A percentile compares a stretch with the other conserved stretches of the same genome.
These are phyloP conservation scores for Aspergillus versicolor DNA, from an alignment of 2,329 filamentous ascomycete species.

Conservation along the genomic window DNA sequence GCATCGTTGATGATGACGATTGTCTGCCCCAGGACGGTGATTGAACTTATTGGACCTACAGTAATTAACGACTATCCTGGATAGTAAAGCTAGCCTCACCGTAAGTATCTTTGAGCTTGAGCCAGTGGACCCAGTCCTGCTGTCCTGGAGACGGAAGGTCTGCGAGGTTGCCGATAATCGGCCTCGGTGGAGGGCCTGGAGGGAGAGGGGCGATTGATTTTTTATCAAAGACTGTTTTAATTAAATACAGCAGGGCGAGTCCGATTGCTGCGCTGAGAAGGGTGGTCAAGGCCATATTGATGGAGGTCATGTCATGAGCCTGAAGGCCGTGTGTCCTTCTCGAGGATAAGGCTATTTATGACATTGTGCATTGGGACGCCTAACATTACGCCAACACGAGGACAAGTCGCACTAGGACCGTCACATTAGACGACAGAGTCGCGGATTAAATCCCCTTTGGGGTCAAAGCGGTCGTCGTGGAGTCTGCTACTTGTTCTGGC, in stretches of 20 bases:
- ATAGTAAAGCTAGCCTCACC: slow-evolving; percentile 15
- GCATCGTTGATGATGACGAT: slow-evolving; percentile 35
- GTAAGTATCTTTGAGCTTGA: slow-evolving; percentile 41
- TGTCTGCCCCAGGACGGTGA: slow-evolving; percentile 32
- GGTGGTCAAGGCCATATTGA: neutral
- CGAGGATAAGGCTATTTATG: too few species aligned
- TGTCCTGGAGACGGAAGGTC: slow-evolving; percentile 45
- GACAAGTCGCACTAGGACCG: too few species aligned
- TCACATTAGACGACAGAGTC: too few species aligned
- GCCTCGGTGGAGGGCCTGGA: slow-evolving; percentile 50
- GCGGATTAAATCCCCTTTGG: too few species aligned
- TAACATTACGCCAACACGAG: too few species aligned
- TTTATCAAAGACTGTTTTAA: neutral
- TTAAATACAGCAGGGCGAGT: neutral
- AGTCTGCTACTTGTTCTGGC: too few species aligned
- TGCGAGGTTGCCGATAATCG: slow-evolving; percentile 50
- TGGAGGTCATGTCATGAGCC: too few species aligned
- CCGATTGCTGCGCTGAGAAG: neutral
- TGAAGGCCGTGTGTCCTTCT: too few species aligned
- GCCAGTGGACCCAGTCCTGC: slow-evolving; percentile 42
- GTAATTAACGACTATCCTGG: neutral
- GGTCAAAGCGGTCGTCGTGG: too few species aligned
- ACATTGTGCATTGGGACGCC: too few species aligned
- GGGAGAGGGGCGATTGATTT: slow-evolving; percentile 32
- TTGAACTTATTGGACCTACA: slow-evolving; percentile 34